Evolutionary conservation across 805 yeast species (phyloP).

Genomic region (Myxozyma geophila): DNA sequence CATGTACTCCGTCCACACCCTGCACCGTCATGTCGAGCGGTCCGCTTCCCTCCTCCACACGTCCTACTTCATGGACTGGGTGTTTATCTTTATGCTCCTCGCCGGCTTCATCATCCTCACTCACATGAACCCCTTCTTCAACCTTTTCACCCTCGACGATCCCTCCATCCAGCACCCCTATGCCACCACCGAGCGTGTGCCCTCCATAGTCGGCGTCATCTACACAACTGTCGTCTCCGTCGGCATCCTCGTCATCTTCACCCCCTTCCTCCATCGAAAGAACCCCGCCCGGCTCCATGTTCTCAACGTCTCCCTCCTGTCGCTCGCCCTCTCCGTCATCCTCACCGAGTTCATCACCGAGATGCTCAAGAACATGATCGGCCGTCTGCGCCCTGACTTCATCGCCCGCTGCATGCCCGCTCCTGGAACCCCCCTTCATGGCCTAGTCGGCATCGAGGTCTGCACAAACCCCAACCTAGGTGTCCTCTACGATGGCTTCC

Average conservation of each 20-base stretch:
- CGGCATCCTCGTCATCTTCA: conserved; percentile 35
- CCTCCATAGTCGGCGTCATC: conserved; percentile 42
- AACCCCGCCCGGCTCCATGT: conserved; percentile 35
- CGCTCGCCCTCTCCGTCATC: conserved; percentile 34
- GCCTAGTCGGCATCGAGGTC: conserved; percentile 45
- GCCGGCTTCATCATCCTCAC: conserved; percentile 34
- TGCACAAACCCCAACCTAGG: conserved; percentile 46
- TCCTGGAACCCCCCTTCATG: conserved; percentile 64
- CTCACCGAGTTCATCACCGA: conserved; percentile 60
- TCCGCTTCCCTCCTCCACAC: conserved; percentile 24
- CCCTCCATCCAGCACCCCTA: conserved; percentile 80
- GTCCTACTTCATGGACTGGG: conserved; percentile 32
- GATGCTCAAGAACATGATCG: conserved; percentile 79
- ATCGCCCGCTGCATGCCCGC: conserved; percentile 69
- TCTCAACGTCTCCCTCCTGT: conserved; percentile 35
- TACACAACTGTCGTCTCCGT: conserved; percentile 26
- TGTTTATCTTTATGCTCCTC: conserved; percentile 28
- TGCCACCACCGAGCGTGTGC: conserved; percentile 75
- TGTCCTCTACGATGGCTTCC: conserved; percentile 57
- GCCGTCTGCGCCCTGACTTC: conserved; percentile 92
- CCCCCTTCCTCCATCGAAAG: conserved; percentile 35
- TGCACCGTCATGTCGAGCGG: conserved; percentile 7
- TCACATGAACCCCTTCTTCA: conserved; percentile 35
- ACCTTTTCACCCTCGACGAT: conserved; percentile 69
- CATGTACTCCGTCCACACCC: conserved; percentile 2